A percentile compares a stretch with the other conserved stretches of the same genome.
These are phyloP conservation scores for Pyricularia pennisetigena DNA, from an alignment of 2,329 filamentous ascomycete genomes.

Conservation along the genomic window DNA sequence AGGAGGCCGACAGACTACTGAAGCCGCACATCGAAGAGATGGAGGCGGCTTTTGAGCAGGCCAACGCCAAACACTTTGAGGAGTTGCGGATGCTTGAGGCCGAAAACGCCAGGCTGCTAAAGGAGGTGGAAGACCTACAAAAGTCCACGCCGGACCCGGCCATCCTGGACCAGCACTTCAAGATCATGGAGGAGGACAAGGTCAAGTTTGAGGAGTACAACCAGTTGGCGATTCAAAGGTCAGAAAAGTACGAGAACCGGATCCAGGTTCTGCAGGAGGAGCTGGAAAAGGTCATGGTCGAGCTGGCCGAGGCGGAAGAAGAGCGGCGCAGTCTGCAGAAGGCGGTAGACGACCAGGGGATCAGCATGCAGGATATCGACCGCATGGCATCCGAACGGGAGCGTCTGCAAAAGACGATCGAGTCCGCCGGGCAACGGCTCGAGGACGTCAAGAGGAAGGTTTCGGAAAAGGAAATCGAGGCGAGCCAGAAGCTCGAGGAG, in stretches of 20 bases:
- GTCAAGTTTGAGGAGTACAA: slow-evolving; percentile 96
- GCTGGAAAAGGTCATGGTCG: slow-evolving; percentile 65
- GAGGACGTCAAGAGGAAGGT: slow-evolving; percentile 81
- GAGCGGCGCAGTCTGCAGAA: slow-evolving; percentile 74
- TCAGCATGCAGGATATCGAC: slow-evolving; percentile 97
- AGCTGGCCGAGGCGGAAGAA: slow-evolving; percentile 70
- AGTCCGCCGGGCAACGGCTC: slow-evolving; percentile 62
- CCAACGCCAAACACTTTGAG: slow-evolving; percentile 75
- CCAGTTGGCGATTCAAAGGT: slow-evolving; percentile 68
- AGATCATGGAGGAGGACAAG: slow-evolving; percentile 89
- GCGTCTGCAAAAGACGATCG: slow-evolving; percentile 79
- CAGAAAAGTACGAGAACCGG: slow-evolving; percentile 78
- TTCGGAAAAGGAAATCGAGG: slow-evolving; percentile 79
- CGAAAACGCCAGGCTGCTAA: slow-evolving; percentile 69
- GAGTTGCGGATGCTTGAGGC: slow-evolving; percentile 80
- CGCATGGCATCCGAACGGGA: slow-evolving; percentile 96
- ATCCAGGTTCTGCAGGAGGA: slow-evolving; percentile 79
- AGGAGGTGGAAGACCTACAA: slow-evolving; percentile 83
- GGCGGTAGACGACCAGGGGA: slow-evolving; percentile 83
- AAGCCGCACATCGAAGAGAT: slow-evolving; percentile 79
- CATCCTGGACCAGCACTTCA: slow-evolving; percentile 79
- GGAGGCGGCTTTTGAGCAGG: slow-evolving; percentile 76
- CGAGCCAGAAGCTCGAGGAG: slow-evolving; percentile 77
- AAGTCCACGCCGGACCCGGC: slow-evolving; percentile 77
- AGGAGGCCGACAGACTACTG: slow-evolving; percentile 70